Evolutionary conservation across 306 rosid species (phyloP).

Genomic region (Nissolia schottii): DNA sequence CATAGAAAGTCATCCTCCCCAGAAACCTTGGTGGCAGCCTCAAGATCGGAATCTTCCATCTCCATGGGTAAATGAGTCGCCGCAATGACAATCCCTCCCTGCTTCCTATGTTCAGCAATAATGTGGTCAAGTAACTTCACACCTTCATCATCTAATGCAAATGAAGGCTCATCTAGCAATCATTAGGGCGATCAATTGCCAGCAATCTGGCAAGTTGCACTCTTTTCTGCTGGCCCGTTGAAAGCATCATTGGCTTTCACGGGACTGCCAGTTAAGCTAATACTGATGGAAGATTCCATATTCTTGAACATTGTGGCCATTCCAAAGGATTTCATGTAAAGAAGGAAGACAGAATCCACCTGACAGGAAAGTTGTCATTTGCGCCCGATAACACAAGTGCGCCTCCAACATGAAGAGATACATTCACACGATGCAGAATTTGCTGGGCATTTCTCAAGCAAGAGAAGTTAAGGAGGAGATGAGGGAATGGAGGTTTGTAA

Average conservation of each 20-base stretch:
- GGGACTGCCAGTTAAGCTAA: constrained; percentile 84
- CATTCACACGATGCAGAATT: no score
- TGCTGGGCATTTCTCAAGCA: constrained; percentile 95
- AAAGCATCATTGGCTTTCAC: constrained; percentile 68
- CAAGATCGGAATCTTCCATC: constrained; percentile 68
- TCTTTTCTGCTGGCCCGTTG: no score
- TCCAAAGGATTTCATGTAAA: constrained; percentile 83
- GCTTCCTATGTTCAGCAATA: constrained; percentile 75
- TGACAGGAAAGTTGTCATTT: constrained; percentile 70
- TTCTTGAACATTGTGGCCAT: constrained; percentile 65
- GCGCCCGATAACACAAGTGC: constrained; percentile 72
- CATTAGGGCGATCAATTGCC: constrained; percentile 82
- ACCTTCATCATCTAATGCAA: constrained; percentile 81
- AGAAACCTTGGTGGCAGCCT: constrained; percentile 89
- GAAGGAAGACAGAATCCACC: constrained; percentile 88
- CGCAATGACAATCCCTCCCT: constrained; percentile 77
- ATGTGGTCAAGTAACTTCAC: constrained; percentile 71
- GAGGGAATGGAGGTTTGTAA: constrained; percentile 60
- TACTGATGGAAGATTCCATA: constrained; percentile 77
- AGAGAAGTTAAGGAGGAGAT: constrained; percentile 68
- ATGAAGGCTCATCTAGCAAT: constrained; percentile 88
- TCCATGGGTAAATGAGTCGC: constrained; percentile 63
- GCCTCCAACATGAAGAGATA: constrained; percentile 75
- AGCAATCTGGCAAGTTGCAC: no score
- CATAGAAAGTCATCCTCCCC: no score